Evolutionary conservation across 768 basidiomycete genomes (phyloP), one percentile per base, ranked within the genome.

Genomic region (Mycena maculata): DNA sequence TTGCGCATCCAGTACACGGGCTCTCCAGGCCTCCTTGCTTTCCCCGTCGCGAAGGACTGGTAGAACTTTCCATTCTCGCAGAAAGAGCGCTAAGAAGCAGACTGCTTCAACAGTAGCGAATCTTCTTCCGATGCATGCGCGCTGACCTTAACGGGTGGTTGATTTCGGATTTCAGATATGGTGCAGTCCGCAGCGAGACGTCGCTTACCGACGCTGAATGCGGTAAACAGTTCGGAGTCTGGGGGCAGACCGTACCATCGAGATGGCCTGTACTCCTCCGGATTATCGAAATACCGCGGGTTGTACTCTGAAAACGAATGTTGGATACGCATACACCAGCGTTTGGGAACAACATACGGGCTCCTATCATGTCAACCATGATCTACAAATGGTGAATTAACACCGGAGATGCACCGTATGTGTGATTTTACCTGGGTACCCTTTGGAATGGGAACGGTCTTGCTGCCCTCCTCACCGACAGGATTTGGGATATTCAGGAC

Each of bases 281-380:
- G 86, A 10, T 85, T 78, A 2, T 84, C 79, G 63, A 84, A 86
- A 69, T 86, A 84, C 16, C 83, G 77, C 2, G 85, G 79, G 64
- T 87, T 87, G 71, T 85, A 82, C 73, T 85, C 86, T 87, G 55
- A 70, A 71, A 59, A 76, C 4, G 9, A 18, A 3, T 20, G 12
- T 11, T 41, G 2, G 31, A 20, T 31, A 9, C 10, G 5, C 28
- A 31, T 30, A 4, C 2, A 11, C 3, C 6, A 13, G n/a, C 6
- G 20, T n/a, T n/a, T n/a, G 8, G 31, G 41, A 13, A 58, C 33
- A 42, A 72, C 75, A 59, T 39, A 76, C 78, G 71, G 65, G 72
- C 52, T 41, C 74, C 68, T 45, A 78, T 25, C 68, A 77, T 72
- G 48, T 81, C 79, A 5, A 81, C 61, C 11, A 74, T 65, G 3